Conservation (phyloP, 192 early-diverging fungal genomes). For the Allomyces javanicus region DNA sequence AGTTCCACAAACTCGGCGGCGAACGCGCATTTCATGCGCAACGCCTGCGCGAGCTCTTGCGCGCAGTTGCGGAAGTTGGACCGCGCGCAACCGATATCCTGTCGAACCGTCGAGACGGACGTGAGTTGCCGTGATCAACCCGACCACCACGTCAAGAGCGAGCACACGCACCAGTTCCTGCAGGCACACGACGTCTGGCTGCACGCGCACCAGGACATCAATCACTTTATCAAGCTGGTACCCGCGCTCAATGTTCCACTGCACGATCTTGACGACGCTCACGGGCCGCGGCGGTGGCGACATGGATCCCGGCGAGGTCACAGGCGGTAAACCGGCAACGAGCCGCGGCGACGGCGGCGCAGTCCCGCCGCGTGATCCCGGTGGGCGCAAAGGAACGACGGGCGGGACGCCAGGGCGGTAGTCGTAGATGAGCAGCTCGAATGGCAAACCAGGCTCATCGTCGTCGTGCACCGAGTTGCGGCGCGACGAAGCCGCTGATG, state of each 20-base stretch:
- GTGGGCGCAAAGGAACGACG: too few relatives aligned
- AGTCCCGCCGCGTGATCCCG: too few relatives aligned
- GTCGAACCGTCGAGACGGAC: conserved; percentile 18
- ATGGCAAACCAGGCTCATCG: too few relatives aligned
- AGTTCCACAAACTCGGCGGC: conserved; percentile 57
- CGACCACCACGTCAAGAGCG: neutral
- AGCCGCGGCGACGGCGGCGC: too few relatives aligned
- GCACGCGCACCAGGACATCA: conserved; percentile 23
- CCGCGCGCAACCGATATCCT: conserved; percentile 50
- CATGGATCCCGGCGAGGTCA: too few relatives aligned
- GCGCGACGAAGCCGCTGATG: too few relatives aligned
- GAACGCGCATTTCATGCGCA: conserved; percentile 42
- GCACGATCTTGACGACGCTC: conserved; percentile 28
- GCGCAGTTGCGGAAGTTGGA: conserved; percentile 40
- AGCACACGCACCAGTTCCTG: conserved; percentile 15
- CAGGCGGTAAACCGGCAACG: too few relatives aligned
- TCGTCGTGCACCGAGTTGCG: too few relatives aligned
- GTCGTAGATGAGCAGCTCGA: too few relatives aligned
- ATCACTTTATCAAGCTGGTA: conserved; percentile 44
- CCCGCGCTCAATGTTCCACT: conserved; percentile 72
- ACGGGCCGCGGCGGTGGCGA: too few relatives aligned
- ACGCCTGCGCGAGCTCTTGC: conserved; percentile 30
- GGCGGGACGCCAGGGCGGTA: too few relatives aligned
- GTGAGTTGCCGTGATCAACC: too few relatives aligned
- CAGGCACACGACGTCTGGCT: conserved; percentile 49